A percentile compares a stretch with the other conserved stretches of the same genome.
Conservation (phyloP, 331 rosid species). For the Rosa hybrid region DNA sequence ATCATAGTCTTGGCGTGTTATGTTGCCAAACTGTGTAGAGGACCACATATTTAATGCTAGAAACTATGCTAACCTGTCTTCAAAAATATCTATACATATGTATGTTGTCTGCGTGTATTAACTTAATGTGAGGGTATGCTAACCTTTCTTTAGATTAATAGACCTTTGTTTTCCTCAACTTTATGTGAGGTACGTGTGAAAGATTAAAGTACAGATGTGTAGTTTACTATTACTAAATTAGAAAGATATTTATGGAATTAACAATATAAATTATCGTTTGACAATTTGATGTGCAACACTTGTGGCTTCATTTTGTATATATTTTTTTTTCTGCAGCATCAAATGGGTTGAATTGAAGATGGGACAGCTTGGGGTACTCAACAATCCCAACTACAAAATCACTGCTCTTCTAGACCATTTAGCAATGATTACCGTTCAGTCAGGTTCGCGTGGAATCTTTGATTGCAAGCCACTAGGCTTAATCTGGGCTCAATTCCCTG, state of each 20-base stretch:
- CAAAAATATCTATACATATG: background rate
- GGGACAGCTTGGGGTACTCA: conserved; percentile 92
- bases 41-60: background rate
- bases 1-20: background rate
- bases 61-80: background rate
- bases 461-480: conserved; percentile 98
- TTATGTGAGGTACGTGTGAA: background rate
- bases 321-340: conserved; percentile 53
- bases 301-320: background rate
- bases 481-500: conserved; percentile 93
- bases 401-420: conserved; percentile 86
- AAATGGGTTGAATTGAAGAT: conserved; percentile 91
- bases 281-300: background rate
- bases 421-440: conserved; percentile 93
- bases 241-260: background rate
- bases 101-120: background rate
- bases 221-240: background rate
- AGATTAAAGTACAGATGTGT: background rate
- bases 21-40: background rate
- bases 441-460: conserved; percentile 77
- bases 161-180: background rate
- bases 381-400: conserved; percentile 91
- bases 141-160: background rate
- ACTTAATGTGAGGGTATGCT: background rate
- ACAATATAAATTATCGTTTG: background rate